Evolutionary conservation across 805 yeast species (phyloP).

Genomic region (Kazachstania taianensis): DNA sequence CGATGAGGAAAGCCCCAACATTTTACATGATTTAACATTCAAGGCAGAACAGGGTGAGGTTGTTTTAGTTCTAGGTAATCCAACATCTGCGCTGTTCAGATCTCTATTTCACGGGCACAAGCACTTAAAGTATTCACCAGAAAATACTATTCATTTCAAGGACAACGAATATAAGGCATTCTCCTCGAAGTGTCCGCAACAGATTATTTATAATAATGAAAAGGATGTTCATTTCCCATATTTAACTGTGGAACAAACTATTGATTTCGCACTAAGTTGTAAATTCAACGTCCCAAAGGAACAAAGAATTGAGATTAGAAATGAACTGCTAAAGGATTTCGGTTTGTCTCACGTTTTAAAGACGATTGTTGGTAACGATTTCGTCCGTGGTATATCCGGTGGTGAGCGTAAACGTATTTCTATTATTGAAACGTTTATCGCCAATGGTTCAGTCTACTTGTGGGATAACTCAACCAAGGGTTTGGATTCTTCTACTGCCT

Average conservation of each 20-base stretch:
- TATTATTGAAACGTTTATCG: constrained; percentile 46
- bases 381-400: constrained; percentile 55
- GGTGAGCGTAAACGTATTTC: constrained; percentile 61
- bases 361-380: constrained; percentile 56
- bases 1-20: not conserved
- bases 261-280: constrained; percentile 45
- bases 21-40: constrained; percentile 14
- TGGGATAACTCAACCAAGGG: constrained; percentile 48
- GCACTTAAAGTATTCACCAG: constrained; percentile 13
- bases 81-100: constrained; percentile 19
- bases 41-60: constrained; percentile 22
- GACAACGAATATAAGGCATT: constrained; percentile 16
- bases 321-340: constrained; percentile 24
- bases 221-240: constrained; percentile 49
- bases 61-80: constrained; percentile 20
- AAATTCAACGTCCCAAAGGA: constrained; percentile 24
- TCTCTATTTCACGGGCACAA: constrained; percentile 16
- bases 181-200: constrained; percentile 18
- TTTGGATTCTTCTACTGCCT: constrained; percentile 41
- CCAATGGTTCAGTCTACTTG: constrained; percentile 38
- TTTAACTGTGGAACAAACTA: constrained; percentile 45
- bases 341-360: constrained; percentile 45
- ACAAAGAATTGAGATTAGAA: constrained; percentile 21
- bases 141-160: constrained; percentile 17
- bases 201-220: constrained; percentile 37